Evolutionary conservation across 1,284 basidiomycete species (phyloP).

Genomic region (Lentinus polychrous): DNA sequence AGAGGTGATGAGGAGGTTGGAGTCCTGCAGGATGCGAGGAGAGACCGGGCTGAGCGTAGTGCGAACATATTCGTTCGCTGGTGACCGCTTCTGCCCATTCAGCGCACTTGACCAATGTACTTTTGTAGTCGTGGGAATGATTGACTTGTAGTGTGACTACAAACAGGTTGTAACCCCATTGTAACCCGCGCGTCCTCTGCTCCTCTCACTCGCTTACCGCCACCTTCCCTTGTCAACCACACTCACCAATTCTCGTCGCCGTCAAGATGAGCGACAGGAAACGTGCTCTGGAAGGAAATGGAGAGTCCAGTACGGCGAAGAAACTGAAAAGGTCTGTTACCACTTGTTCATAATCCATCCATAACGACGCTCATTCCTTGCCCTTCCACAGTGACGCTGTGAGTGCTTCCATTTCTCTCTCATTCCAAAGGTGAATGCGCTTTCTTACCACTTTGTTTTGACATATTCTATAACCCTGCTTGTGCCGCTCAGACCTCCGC

Average conservation of each 20-base stretch:
- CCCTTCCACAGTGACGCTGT: constrained; percentile 49
- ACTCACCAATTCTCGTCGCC: background rate
- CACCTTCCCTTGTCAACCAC: constrained; percentile 7
- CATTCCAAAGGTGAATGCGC: constrained; percentile 64
- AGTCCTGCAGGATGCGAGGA: constrained; percentile 23
- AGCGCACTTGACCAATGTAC: no score
- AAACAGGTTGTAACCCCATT: no score
- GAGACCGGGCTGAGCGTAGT: constrained; percentile 24
- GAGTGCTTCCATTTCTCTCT: constrained; percentile 38
- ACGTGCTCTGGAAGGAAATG: constrained; percentile 33
- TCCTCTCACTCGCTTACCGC: background rate
- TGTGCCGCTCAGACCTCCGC: constrained; percentile 45
- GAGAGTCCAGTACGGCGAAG: constrained; percentile 47
- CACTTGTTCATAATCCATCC: background rate
- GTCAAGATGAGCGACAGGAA: constrained; percentile 30
- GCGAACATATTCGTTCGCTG: constrained; percentile 20
- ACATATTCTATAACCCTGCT: constrained; percentile 58
- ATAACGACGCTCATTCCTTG: constrained; percentile 9
- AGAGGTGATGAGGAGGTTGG: constrained; percentile 5
- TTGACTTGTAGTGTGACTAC: no score
- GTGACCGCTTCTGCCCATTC: background rate
- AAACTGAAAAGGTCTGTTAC: constrained; percentile 59
- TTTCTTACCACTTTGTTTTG: constrained; percentile 34
- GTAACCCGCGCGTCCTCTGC: background rate
- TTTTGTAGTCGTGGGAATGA: no score